Percentiles rank a stretch among this genome's conserved stretches.
These are phyloP conservation scores for Skeletonema costatum DNA, from an alignment of 108 stramenopile genomes.

Conservation along the genomic window DNA sequence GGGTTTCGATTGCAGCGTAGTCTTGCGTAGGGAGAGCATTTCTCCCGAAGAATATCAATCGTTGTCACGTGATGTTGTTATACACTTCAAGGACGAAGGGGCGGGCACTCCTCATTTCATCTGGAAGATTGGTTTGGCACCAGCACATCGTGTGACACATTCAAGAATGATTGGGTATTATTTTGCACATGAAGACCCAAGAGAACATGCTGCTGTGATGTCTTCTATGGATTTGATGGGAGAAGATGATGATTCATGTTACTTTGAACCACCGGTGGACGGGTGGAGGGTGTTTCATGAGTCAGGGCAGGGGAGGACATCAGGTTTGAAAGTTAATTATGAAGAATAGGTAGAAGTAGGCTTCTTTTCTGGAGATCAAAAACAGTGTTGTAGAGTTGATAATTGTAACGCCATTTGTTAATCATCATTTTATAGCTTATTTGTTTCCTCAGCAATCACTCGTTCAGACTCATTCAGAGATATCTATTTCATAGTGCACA, in stretches of 20 bases:
- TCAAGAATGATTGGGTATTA: constrained; percentile 25
- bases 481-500: background rate
- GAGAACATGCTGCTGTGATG: background rate
- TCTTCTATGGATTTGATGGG: background rate
- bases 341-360: background rate
- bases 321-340: background rate
- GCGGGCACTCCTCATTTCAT: background rate
- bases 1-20: constrained; percentile 44
- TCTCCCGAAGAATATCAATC: background rate
- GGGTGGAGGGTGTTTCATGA: constrained; percentile 44
- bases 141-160: constrained; percentile 25
- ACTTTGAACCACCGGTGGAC: constrained; percentile 22
- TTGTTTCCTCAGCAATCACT: background rate
- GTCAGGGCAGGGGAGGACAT: background rate
- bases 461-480: no score
- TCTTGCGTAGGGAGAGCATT: constrained; percentile 26
- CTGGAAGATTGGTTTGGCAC: constrained; percentile 44
- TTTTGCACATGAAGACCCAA: background rate
- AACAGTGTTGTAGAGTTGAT: no score
- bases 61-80: background rate
- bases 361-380: background rate
- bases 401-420: background rate
- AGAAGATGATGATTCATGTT: constrained; percentile 8
- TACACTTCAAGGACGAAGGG: background rate
- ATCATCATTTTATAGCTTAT: background rate